Evolutionary conservation across 2,329 filamentous ascomycete genomes (phyloP), one percentile per base, ranked within the genome.

Genomic region (Ophiostoma montium): DNA sequence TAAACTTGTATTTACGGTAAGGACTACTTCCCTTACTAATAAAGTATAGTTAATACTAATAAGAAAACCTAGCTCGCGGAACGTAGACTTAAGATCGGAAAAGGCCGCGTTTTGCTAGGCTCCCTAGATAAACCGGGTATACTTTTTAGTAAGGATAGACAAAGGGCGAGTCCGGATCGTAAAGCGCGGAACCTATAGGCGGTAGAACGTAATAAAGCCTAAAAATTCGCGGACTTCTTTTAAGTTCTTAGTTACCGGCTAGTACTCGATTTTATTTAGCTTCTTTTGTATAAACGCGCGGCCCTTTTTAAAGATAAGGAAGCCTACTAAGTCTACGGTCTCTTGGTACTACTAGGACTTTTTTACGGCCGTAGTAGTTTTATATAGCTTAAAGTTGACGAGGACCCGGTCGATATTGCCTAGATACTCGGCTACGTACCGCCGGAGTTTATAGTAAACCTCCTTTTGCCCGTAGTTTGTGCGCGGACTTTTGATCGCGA

Each of bases 311-410:
- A 31, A 27, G 5, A n/a, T 30, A 19, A 30, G 27, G 30, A 23
- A 46, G n/a, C 19, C 30, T 46, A 46, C 7, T 19, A 46, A 21
- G 31, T 35, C 16, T 13, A 35, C 16, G 8, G 8, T 19, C 16
- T 46, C 23, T 35, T 46, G 35, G 23, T 16, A 46, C 16, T 46
- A 46, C 35, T 46, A 46, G 2, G 31, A 46, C 16, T 46, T 46
- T 15, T 46, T 23, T 7, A 23, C 16, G 4, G 15, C 31, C 2
- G 11, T 15, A 10, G 16, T 46, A 35, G 13, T 15, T 5, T 15
- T 35, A 13, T 13, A 5, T 35, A 35, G n/a, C n/a, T 35, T 15
- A 15, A 35, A 35, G 13, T 35, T 35, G 12, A 35, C 13, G 13
- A 35, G n/a, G 33, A 35, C 13, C n/a, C n/a, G n/a, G n/a, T 35